phyloP scores from a whole-genome alignment of 305 asterid species.

The Rubia tinctorum region DNA sequence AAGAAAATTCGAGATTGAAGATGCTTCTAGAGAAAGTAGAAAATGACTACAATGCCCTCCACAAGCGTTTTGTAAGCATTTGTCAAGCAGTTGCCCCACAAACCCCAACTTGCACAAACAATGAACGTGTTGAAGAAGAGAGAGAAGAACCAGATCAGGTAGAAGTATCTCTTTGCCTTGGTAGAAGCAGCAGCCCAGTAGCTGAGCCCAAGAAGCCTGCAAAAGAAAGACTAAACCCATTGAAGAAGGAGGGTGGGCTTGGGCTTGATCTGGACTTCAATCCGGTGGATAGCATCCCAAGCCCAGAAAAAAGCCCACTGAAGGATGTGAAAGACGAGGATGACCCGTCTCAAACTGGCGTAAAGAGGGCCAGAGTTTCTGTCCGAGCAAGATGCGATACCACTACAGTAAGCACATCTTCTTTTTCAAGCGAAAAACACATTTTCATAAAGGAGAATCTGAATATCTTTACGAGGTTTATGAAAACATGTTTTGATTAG shows the following conservation, averaged over 20 bases:
- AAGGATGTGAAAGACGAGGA: conserved; percentile 44
- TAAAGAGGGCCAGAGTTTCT: conserved; percentile 81
- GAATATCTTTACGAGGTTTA: too few species aligned
- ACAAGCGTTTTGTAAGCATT: conserved; percentile 35
- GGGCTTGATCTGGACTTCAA: conserved; percentile 37
- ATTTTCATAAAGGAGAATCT: too few species aligned
- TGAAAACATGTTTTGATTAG: background rate
- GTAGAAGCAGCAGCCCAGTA: conserved; percentile 31
- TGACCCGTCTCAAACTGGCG: conserved; percentile 48
- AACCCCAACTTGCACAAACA: conserved; percentile 13
- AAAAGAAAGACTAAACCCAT: conserved; percentile 9
- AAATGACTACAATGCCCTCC: conserved; percentile 55
- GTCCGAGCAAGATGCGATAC: conserved; percentile 79
- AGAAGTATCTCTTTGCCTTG: conserved; percentile 66
- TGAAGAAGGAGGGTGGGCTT: conserved; percentile 19
- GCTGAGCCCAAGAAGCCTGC: conserved; percentile 23
- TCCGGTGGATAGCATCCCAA: background rate
- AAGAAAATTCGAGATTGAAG: conserved; percentile 64
- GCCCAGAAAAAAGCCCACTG: conserved; percentile 12
- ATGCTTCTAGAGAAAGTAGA: conserved; percentile 47
- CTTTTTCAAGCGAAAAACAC: too few species aligned
- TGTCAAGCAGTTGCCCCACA: conserved; percentile 28
- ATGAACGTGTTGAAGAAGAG: background rate
- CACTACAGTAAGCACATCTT: conserved; percentile 54
- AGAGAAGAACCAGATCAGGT: conserved; percentile 39